Conservation (phyloP, 257 asterid species). For the Salvia miltiorrhiza region DNA sequence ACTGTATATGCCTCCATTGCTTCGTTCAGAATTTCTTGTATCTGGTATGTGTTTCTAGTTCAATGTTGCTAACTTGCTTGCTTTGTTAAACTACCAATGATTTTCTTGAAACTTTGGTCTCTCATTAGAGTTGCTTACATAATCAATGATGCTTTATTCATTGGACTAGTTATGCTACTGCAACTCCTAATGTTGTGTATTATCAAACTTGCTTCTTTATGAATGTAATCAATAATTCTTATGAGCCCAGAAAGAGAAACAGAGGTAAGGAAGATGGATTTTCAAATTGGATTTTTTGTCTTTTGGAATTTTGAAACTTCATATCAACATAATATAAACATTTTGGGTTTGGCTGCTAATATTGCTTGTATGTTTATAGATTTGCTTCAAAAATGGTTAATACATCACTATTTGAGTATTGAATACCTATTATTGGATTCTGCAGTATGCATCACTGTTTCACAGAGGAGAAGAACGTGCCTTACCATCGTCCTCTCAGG, state of each 20-base stretch:
- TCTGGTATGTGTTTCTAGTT: constrained; percentile 42
- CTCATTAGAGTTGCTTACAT: neutral
- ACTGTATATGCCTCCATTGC: constrained; percentile 76
- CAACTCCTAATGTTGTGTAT: neutral
- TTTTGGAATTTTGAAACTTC: neutral
- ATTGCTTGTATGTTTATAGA: neutral
- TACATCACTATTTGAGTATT: constrained; percentile 7
- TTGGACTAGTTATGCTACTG: neutral
- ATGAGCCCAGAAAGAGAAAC: neutral
- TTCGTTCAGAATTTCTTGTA: constrained; percentile 58
- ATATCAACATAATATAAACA: neutral
- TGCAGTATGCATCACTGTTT: constrained; percentile 58
- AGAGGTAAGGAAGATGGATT: neutral
- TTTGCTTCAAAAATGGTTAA: neutral
- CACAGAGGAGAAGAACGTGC: constrained; percentile 48
- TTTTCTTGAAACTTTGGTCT: neutral
- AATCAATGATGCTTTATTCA: neutral
- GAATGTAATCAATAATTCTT: neutral
- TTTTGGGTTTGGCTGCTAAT: constrained; percentile 4
- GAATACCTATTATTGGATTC: constrained; percentile 11
- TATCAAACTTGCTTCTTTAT: neutral
- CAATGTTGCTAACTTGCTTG: neutral
- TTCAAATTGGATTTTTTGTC: neutral
- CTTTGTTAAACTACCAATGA: neutral
- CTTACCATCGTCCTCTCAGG: constrained; percentile 44